A percentile compares a stretch with the other conserved stretches of the same genome.
phyloP scores from a whole-genome alignment of 2,329 filamentous ascomycete species.

The Thyridium curvatum region DNA sequence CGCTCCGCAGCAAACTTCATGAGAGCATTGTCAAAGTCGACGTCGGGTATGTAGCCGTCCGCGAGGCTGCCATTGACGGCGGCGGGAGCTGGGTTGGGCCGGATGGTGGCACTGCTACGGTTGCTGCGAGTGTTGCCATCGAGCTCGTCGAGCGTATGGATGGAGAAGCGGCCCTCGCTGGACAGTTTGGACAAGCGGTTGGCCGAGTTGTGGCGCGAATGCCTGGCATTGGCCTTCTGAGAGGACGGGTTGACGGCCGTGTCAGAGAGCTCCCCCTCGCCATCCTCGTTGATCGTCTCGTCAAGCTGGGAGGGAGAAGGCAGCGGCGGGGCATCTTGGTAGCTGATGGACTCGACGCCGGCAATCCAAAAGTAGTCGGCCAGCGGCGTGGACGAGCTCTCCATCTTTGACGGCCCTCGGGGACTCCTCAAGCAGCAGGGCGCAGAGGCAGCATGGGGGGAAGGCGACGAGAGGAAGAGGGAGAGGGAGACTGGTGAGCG shows the following conservation, averaged over 20 bases:
- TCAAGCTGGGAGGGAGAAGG: constrained; percentile 38
- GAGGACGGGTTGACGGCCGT: constrained; percentile 19
- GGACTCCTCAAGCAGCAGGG: too few relatives aligned
- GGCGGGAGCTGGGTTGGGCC: constrained; percentile 25
- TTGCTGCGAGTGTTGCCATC: constrained; percentile 55
- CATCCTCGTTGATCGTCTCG: constrained; percentile 57
- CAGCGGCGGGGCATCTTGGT: constrained; percentile 44
- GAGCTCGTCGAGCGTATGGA: constrained; percentile 49
- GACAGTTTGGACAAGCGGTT: constrained; percentile 48
- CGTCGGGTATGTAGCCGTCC: constrained; percentile 50
- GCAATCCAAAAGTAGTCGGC: constrained; percentile 75
- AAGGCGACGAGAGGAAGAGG: background rate
- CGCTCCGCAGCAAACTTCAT: constrained; percentile 93
- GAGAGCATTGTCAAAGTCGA: constrained; percentile 90
- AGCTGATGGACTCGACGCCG: constrained; percentile 61
- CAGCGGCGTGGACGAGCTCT: constrained; percentile 56
- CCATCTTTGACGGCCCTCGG: constrained; percentile 33
- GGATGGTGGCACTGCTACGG: constrained; percentile 60
- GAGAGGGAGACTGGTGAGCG: background rate
- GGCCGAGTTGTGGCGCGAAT: constrained; percentile 56
- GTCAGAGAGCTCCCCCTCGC: constrained; percentile 43
- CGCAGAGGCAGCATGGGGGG: background rate
- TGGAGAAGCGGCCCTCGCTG: constrained; percentile 40
- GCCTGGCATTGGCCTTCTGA: constrained; percentile 36
- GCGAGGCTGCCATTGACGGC: constrained; percentile 14